Evolutionary conservation across 2,329 filamentous ascomycete species (phyloP), one percentile per base, ranked within the genome.

Genomic region (Aureobasidium musti): DNA sequence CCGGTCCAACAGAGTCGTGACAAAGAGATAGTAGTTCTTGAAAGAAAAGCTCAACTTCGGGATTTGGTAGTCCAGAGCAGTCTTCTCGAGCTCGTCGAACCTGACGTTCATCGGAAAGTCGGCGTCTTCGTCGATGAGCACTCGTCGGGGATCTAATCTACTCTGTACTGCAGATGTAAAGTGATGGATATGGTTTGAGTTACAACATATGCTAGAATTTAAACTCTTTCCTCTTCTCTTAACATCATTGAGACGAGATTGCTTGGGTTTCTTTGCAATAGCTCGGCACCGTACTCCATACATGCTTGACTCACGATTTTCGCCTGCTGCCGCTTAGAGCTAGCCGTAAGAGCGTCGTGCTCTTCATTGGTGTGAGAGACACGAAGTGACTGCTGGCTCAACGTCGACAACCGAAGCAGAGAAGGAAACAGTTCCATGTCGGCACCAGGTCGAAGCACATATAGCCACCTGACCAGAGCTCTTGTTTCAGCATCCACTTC

Each of bases 361-460:
- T 28, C 30, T 21, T 17, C 43, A 5, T 10, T 13, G 3, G 13
- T 17, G 5, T 6, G 50, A 4, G 28, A 28, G 17, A 23, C 21
- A 5, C 17, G 17, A 28, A 30, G 21, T 10, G 26, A 30, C 13
- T 30, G 33, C 19, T 53, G 47, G 21, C 39, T 37, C 8, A 33
- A 23, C 17, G 53, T 14, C 8, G 47, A 63, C 43, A 63, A 8
- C 3, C 6, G 28, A 21, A 63, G 49, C 47, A 63, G 19, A 26
- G 33, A 2, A n/a, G 28, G 14, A 19, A 63, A 63, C 11, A 63
- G 0, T 10, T 52, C 60, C 45, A 63, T 53, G 17, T 63, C 60
- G 21, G 30, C 60, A 35, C 49, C 60, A 26, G 60, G 49, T 6
- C 26, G 21, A n/a, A 63, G 37, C 21, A 23, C 19, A 43, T 63